Conservation (phyloP, 495 filamentous ascomycete genomes). For the Aspergillus mulundensis region DNA sequence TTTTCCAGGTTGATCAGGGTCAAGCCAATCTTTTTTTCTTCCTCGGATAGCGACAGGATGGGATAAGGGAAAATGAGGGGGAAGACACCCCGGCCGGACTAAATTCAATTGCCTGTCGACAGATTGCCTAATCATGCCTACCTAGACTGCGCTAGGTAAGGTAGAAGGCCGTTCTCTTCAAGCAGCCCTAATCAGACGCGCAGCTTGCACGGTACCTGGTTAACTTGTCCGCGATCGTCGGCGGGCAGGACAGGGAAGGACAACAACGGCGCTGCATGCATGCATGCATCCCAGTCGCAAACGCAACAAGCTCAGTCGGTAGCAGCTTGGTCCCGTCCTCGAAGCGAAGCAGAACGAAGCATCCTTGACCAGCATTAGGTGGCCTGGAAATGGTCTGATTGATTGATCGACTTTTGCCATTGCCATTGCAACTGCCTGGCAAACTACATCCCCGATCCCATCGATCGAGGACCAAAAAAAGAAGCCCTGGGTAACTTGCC, state of each 20-base stretch:
- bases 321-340: constrained; percentile 1
- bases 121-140: not conserved
- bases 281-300: constrained; percentile 17
- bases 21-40: not conserved
- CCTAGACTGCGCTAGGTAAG: not conserved
- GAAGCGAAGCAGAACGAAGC: not conserved
- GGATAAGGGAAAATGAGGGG: not conserved
- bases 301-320: constrained; percentile 7
- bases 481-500: not conserved
- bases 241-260: constrained; percentile 2
- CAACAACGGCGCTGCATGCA: constrained; percentile 17
- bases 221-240: not conserved
- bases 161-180: not conserved
- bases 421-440: constrained; percentile 2
- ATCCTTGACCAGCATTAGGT: constrained; percentile 3
- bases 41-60: constrained; percentile 4
- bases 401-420: not conserved
- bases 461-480: not conserved
- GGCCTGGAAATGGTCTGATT: not conserved
- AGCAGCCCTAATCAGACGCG: constrained; percentile 3
- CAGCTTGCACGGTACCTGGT: not conserved
- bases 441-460: not conserved
- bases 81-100: not conserved
- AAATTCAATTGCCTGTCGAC: not conserved
- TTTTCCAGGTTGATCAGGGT: not conserved